phyloP scores from a whole-genome alignment of 1,284 basidiomycete genomes.

The Laetiporus sulphureus region DNA sequence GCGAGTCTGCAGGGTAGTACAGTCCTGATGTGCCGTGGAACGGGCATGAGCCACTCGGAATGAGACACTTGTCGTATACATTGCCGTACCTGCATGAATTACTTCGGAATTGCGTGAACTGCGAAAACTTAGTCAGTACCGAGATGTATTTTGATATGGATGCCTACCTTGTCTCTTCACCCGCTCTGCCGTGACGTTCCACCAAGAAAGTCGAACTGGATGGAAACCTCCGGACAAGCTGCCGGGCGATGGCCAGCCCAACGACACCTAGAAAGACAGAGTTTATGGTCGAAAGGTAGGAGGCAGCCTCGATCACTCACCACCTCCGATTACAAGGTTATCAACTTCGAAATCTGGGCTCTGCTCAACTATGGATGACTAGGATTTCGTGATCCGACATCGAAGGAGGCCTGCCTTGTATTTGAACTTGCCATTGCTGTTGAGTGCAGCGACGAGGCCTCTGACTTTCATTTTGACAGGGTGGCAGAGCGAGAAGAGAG shows the following conservation, averaged over 20 bases:
- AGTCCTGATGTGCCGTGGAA: slow-evolving; percentile 39
- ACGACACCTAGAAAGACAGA: slow-evolving; percentile 55
- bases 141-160: no score
- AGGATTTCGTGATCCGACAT: no score
- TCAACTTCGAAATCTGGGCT: slow-evolving; percentile 77
- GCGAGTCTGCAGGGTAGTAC: slow-evolving; percentile 79
- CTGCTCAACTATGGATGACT: no score
- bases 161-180: slow-evolving; percentile 79
- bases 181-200: slow-evolving; percentile 69
- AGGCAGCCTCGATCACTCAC: slow-evolving; percentile 28
- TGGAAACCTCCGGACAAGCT: slow-evolving; percentile 62
- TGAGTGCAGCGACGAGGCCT: slow-evolving; percentile 53
- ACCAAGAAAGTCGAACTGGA: slow-evolving; percentile 78
- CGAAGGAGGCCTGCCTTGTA: slow-evolving; percentile 64
- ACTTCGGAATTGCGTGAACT: slow-evolving; percentile 96
- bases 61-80: neutral
- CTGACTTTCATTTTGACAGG: slow-evolving; percentile 2
- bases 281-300: neutral
- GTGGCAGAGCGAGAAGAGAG: neutral
- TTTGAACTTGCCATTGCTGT: slow-evolving; percentile 49
- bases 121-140: no score
- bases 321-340: slow-evolving; percentile 90
- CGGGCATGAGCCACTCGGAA: neutral
- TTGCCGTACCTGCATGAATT: slow-evolving; percentile 73
- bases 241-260: slow-evolving; percentile 83